phyloP scores from a whole-genome alignment of 2,329 filamentous ascomycete species.

The Alternaria infectoria region DNA sequence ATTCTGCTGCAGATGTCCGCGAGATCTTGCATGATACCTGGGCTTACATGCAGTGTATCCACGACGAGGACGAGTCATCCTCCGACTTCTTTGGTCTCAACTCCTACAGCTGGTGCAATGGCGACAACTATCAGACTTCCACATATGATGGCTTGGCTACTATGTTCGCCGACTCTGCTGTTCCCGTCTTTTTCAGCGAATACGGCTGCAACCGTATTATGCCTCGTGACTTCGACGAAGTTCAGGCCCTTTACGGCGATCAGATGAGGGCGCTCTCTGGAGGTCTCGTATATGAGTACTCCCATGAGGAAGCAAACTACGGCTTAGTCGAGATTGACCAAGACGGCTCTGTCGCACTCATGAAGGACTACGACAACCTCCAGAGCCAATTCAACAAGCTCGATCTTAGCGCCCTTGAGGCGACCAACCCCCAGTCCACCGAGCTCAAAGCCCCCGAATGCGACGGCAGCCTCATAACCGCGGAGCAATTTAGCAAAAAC shows the following conservation, averaged over 20 bases:
- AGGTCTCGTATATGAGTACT: constrained; percentile 82
- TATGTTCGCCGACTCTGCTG: constrained; percentile 69
- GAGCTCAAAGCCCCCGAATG: constrained; percentile 68
- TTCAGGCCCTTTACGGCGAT: constrained; percentile 71
- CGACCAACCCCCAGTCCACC: constrained; percentile 64
- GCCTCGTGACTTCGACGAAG: constrained; percentile 77
- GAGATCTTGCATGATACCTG: constrained; percentile 74
- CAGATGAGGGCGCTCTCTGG: constrained; percentile 77
- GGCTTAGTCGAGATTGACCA: constrained; percentile 55
- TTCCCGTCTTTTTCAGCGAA: constrained; percentile 84
- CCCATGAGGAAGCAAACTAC: constrained; percentile 69
- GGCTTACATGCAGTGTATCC: constrained; percentile 75
- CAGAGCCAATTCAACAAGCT: constrained; percentile 76
- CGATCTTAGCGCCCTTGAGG: constrained; percentile 71
- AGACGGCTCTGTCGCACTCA: constrained; percentile 53
- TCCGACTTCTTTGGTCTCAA: constrained; percentile 81
- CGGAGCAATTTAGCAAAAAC: constrained; percentile 72
- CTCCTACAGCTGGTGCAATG: constrained; percentile 76
- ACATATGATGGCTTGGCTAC: constrained; percentile 67
- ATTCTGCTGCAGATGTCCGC: constrained; percentile 77
- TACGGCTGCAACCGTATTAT: constrained; percentile 73
- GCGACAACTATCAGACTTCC: constrained; percentile 64
- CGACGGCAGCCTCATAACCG: constrained; percentile 68
- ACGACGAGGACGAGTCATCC: constrained; percentile 63
- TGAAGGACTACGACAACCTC: constrained; percentile 68